A percentile compares a stretch with the other conserved stretches of the same genome.
These are phyloP conservation scores for Coemansia sp. DNA, from an alignment of 192 early-diverging fungal species.

Conservation along the genomic window DNA sequence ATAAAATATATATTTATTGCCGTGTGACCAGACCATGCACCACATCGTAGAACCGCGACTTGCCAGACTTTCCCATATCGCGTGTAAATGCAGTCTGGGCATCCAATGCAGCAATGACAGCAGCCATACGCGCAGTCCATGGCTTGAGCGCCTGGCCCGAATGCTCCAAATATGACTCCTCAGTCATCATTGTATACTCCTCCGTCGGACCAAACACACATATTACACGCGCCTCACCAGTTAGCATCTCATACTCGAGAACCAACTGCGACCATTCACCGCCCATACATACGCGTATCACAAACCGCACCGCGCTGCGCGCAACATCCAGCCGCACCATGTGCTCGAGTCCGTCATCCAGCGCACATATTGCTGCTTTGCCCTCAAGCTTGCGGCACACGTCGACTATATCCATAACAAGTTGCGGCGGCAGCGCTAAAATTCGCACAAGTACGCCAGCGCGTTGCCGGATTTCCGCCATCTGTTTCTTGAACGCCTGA, in stretches of 20 bases:
- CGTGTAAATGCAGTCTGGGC: constrained; percentile 40
- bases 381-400: constrained; percentile 24
- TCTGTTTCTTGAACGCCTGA: constrained; percentile 31
- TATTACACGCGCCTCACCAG: constrained; percentile 17
- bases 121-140: constrained; percentile 22
- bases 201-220: constrained; percentile 10
- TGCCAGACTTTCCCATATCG: constrained; percentile 47
- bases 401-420: constrained; percentile 46
- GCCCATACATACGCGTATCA: background rate
- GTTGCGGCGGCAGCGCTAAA: constrained; percentile 42
- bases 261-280: constrained; percentile 17
- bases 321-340: constrained; percentile 26
- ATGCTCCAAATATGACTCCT: background rate
- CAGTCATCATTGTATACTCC: background rate
- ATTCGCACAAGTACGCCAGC: constrained; percentile 44
- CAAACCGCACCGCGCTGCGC: background rate
- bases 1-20: background rate
- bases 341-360: constrained; percentile 31
- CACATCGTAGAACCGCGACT: constrained; percentile 47
- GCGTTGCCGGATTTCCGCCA: constrained; percentile 29
- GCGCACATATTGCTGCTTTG: constrained; percentile 19
- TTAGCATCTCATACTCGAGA: constrained; percentile 30
- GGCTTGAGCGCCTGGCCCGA: constrained; percentile 2
- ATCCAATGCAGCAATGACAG: constrained; percentile 22
- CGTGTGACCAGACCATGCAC: constrained; percentile 7